Conservation (phyloP, 225 moss, liverwort and hornwort species). For the Pseudoscleropodium purum region DNA sequence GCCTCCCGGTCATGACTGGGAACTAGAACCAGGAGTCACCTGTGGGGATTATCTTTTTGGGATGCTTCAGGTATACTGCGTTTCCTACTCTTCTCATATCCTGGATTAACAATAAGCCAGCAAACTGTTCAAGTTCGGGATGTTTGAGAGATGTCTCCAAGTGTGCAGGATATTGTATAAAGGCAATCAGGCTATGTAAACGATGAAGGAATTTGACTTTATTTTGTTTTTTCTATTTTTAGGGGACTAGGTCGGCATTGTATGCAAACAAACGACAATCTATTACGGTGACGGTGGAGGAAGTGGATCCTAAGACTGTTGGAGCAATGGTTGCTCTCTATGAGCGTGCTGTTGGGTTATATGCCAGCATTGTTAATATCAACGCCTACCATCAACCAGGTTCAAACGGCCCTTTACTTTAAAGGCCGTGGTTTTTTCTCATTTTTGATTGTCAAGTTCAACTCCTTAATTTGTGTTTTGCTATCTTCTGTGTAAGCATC, state of each 20-base stretch:
- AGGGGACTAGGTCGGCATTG: conserved; percentile 81
- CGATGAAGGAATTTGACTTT: background rate
- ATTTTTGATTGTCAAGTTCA: background rate
- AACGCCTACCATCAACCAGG: conserved; percentile 92
- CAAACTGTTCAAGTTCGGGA: background rate
- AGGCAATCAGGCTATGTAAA: background rate
- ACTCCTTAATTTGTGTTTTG: background rate
- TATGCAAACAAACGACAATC: conserved; percentile 83
- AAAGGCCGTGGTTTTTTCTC: background rate
- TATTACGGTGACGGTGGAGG: conserved; percentile 71
- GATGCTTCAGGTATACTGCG: conserved; percentile 64
- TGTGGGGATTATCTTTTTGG: conserved; percentile 87
- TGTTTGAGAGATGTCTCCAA: background rate
- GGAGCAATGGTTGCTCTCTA: conserved; percentile 76
- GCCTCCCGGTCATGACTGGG: conserved; percentile 84
- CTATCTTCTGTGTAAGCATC: background rate
- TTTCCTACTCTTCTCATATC: background rate
- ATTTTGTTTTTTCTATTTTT: background rate
- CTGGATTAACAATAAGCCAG: background rate
- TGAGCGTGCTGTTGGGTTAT: conserved; percentile 79
- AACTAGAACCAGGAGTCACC: conserved; percentile 86
- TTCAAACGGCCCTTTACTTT: background rate
- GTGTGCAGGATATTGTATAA: background rate
- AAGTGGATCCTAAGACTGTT: conserved; percentile 53
- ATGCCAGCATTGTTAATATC: conserved; percentile 64